A percentile compares a stretch with the other conserved stretches of the same genome.
phyloP scores from a whole-genome alignment of 371 early-diverging fungal species.

The Basidiobolus meristosporus region DNA sequence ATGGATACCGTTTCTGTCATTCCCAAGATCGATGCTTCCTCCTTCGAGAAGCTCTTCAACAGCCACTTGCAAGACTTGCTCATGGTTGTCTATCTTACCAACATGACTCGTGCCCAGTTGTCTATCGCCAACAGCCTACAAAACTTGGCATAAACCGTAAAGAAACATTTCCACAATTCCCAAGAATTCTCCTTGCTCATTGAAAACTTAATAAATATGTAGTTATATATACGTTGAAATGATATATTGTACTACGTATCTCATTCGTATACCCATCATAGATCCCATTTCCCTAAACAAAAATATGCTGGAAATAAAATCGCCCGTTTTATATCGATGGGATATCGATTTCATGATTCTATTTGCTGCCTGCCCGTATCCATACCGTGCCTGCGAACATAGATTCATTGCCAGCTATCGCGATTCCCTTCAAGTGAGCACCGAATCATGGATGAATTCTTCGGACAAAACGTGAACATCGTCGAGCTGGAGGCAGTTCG shows the following conservation, averaged over 20 bases:
- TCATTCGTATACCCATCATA: not conserved
- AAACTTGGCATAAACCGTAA: conserved; percentile 28
- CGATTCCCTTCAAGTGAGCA: not conserved
- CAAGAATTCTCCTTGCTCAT: not conserved
- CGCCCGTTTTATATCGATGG: not conserved
- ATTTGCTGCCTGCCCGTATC: not conserved
- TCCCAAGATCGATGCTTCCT: conserved; percentile 65
- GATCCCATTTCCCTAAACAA: not conserved
- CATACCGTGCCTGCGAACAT: not conserved
- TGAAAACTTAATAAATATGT: not conserved
- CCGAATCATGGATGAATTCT: not conserved
- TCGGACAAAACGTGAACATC: not conserved
- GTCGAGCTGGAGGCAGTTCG: not conserved
- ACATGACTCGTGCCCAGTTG: conserved; percentile 86
- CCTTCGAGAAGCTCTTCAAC: conserved; percentile 82
- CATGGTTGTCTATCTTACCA: conserved; percentile 87
- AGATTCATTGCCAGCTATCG: not conserved
- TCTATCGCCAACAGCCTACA: conserved; percentile 80
- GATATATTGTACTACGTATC: not conserved
- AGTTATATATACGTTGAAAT: not conserved
- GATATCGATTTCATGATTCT: not conserved
- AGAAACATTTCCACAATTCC: not conserved
- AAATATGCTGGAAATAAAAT: not conserved
- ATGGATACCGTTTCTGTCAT: conserved; percentile 84
- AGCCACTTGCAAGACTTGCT: conserved; percentile 78